Conservation (phyloP, 352 stramenopile species). For the Pythium vanterpoolii region DNA sequence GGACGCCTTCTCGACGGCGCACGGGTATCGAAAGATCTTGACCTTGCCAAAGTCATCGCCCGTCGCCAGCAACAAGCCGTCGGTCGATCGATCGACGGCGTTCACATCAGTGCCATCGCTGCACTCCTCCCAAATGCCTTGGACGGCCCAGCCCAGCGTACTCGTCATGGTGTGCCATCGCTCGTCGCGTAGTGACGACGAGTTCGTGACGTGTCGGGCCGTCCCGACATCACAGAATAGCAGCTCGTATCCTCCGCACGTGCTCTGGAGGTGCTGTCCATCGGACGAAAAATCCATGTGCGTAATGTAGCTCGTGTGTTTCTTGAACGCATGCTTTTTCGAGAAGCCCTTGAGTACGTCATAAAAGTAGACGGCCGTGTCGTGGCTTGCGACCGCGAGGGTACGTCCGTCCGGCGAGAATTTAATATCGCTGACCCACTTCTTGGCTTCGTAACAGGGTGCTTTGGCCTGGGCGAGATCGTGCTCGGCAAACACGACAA, state of each 20-base stretch:
- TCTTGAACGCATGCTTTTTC: conserved; percentile 67
- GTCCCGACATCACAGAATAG: conserved; percentile 85
- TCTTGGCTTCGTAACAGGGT: conserved; percentile 52
- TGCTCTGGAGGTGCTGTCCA: conserved; percentile 61
- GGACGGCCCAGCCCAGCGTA: conserved; percentile 86
- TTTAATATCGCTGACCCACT: conserved; percentile 71
- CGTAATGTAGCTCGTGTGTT: conserved; percentile 75
- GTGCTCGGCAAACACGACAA: conserved; percentile 54
- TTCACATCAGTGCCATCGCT: conserved; percentile 85
- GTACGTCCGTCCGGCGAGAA: conserved; percentile 62
- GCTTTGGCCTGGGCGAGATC: conserved; percentile 46
- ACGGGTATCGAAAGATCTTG: conserved; percentile 88
- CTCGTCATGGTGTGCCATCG: conserved; percentile 89
- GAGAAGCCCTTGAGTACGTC: conserved; percentile 68
- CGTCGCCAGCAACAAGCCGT: conserved; percentile 59
- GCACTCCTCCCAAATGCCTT: conserved; percentile 85
- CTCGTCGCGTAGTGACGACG: conserved; percentile 81
- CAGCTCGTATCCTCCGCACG: conserved; percentile 85
- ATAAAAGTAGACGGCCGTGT: conserved; percentile 76
- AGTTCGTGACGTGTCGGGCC: conserved; percentile 65
- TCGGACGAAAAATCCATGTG: conserved; percentile 79
- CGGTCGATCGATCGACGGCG: conserved; percentile 58
- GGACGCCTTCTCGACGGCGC: conserved; percentile 48
- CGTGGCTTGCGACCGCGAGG: conserved; percentile 66
- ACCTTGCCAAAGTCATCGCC: conserved; percentile 84